Evolutionary conservation across 192 early-diverging fungal genomes (phyloP).

Genomic region (Linderina pennispora): DNA sequence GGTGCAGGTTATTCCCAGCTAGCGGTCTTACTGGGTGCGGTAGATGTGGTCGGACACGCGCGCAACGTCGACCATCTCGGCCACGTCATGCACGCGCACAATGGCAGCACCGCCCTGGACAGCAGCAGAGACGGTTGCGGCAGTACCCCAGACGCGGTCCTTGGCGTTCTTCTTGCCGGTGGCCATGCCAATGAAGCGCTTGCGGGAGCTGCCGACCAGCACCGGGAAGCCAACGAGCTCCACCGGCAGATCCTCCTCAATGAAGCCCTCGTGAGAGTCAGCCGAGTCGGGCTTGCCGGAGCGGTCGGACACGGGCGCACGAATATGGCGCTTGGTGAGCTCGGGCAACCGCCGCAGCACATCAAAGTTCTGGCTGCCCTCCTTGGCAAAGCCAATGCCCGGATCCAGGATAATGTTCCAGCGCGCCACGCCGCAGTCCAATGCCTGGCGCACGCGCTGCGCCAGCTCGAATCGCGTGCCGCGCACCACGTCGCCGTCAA

Average conservation of each 20-base stretch:
- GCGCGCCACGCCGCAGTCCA: conserved; percentile 74
- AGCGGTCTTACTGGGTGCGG: conserved; percentile 11
- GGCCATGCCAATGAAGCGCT: conserved; percentile 83
- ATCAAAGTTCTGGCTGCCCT: conserved; percentile 78
- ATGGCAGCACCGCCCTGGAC: conserved; percentile 77
- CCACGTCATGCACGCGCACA: conserved; percentile 91
- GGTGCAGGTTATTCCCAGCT: too few relatives aligned
- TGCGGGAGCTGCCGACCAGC: conserved; percentile 87
- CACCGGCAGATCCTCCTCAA: conserved; percentile 39
- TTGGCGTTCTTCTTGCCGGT: conserved; percentile 61
- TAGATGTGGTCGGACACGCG: conserved; percentile 73
- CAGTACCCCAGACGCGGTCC: conserved; percentile 80
- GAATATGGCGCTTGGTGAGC: conserved; percentile 33
- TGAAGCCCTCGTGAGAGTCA: conserved; percentile 28
- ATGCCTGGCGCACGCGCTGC: conserved; percentile 58
- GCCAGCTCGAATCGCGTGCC: conserved; percentile 68
- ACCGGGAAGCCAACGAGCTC: conserved; percentile 59
- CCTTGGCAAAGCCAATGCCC: conserved; percentile 97
- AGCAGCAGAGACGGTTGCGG: conserved; percentile 77
- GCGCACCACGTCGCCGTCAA: conserved; percentile 59
- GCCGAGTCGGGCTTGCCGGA: conserved; percentile 3
- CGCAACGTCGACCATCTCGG: conserved; percentile 87
- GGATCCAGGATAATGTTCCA: conserved; percentile 99
- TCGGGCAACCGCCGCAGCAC: conserved; percentile 68
- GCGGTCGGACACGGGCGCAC: conserved; percentile 9